phyloP scores from a whole-genome alignment of 1,284 basidiomycete genomes.

The Volvariella volvacea region DNA sequence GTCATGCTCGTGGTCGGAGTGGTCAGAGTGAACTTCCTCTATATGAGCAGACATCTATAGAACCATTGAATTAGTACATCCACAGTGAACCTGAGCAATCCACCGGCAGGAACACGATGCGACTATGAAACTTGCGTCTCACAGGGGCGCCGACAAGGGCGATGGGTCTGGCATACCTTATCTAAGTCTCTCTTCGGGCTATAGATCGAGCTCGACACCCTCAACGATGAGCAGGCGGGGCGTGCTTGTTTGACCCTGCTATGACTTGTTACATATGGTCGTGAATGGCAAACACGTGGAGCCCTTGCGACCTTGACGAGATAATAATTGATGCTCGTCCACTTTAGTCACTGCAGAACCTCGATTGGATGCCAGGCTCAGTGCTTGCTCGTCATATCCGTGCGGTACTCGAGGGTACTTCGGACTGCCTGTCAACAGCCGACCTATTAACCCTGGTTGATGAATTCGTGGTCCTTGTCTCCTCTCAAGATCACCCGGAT shows the following conservation, averaged over 20 bases:
- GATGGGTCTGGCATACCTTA: slow-evolving; percentile 9
- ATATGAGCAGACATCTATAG: slow-evolving; percentile 71
- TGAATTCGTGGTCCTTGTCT: slow-evolving; percentile 43
- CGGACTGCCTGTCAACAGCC: slow-evolving; percentile 29
- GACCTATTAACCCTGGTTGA: slow-evolving; percentile 46
- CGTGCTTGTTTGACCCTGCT: slow-evolving; percentile 18
- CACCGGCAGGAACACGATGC: slow-evolving; percentile 15
- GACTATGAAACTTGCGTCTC: neutral
- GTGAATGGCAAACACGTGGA: slow-evolving; percentile 14
- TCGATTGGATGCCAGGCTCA: slow-evolving; percentile 17
- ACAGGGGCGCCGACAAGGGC: neutral
- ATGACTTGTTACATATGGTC: slow-evolving; percentile 17
- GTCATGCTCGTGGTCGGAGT: slow-evolving; percentile 63
- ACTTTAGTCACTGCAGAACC: too few relatives aligned
- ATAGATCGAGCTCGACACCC: slow-evolving; percentile 14
- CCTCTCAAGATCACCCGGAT: slow-evolving; percentile 36
- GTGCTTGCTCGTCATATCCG: slow-evolving; percentile 47
- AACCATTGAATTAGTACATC: slow-evolving; percentile 29
- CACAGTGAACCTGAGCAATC: slow-evolving; percentile 14
- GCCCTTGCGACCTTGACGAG: too few relatives aligned
- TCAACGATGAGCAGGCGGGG: slow-evolving; percentile 8
- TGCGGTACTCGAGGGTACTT: slow-evolving; percentile 38
- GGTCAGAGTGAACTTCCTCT: slow-evolving; percentile 76
- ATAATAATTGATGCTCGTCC: too few relatives aligned
- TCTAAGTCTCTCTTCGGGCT: neutral